Evolutionary conservation across 2,329 filamentous ascomycete genomes (phyloP).

Genomic region (Alternaria alternata): DNA sequence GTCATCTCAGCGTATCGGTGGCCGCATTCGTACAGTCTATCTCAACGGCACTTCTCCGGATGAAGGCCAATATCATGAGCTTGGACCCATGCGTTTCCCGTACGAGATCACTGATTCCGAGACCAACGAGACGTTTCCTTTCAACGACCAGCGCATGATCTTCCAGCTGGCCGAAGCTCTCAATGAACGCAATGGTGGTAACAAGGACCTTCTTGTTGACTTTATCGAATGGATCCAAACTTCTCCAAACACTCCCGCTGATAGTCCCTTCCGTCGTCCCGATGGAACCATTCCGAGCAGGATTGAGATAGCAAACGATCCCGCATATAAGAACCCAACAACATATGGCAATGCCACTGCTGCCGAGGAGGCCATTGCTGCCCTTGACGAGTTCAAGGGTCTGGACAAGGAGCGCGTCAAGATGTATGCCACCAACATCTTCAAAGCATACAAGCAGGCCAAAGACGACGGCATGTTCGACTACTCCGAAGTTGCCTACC

Average conservation of each 20-base stretch:
- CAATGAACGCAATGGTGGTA: constrained; percentile 64
- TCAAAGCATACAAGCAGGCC: constrained; percentile 60
- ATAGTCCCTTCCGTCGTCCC: constrained; percentile 15
- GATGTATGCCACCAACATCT: constrained; percentile 56
- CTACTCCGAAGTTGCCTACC: constrained; percentile 69
- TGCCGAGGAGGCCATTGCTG: constrained; percentile 21
- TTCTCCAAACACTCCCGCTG: constrained; percentile 60
- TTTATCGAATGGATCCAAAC: constrained; percentile 68
- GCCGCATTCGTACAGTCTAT: constrained; percentile 68
- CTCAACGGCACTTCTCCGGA: constrained; percentile 63
- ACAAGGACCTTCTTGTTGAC: constrained; percentile 56
- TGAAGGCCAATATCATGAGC: constrained; percentile 70
- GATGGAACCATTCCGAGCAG: constrained; percentile 23
- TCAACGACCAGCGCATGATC: constrained; percentile 67
- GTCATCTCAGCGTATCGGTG: constrained; percentile 66
- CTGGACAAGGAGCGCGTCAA: constrained; percentile 22
- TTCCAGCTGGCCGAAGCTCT: constrained; percentile 67
- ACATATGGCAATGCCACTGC: constrained; percentile 20
- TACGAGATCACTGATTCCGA: constrained; percentile 55
- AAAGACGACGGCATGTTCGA: constrained; percentile 63
- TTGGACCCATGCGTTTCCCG: constrained; percentile 70
- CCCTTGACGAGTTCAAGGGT: constrained; percentile 24
- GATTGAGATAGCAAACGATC: constrained; percentile 21
- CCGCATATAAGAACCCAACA: constrained; percentile 5
- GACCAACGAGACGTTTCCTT: constrained; percentile 61